Evolutionary conservation across 2,329 filamentous ascomycete species (phyloP), one percentile per base, ranked within the genome.

Genomic region (Microascus cirrosus): DNA sequence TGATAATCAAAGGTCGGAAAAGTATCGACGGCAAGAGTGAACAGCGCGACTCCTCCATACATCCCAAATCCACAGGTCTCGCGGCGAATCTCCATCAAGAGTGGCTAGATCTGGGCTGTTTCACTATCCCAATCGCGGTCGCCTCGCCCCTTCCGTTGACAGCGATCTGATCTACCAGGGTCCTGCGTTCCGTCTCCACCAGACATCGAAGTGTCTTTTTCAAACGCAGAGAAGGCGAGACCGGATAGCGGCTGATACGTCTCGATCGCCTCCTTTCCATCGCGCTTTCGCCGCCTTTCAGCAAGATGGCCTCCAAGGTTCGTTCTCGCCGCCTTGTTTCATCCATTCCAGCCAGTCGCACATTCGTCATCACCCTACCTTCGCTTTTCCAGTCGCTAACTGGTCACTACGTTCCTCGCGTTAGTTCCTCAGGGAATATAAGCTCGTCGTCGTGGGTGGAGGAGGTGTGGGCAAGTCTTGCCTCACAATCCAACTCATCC

Each of bases 401-500:
- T 50, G n/a, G 45, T 24, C 22, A 3, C 12, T 50, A 4, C 36
- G 36, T 24, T 20, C 45, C 2, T 50, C 20, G 39, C 45, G 60
- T 55, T 68, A 93, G 87, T 93, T 92, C 71, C 77, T 93, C 71
- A 81, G 89, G 83, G 89, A 94, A 77, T 95, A 96, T 76, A 95
- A 95, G 77, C 77, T 96, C 76, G 94, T 99, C 61, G 94, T 97
- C 62, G 92, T 99, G 64, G 94, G 94, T 67, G 94, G 95, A 68
- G 94, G 94, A 81, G 94, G 94, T 74, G 94, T 99, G 64, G 94
- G 94, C 78, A 99, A 99, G 81, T 97, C 93, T 62, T 97, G 94
- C 77, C 83, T 99, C 80, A 97, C 94, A 60, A 97, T 99, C 70
- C 94, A 97, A 79, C 84, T 93, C 74, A 90, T 90, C 68, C 87